Percentiles rank a stretch among this genome's conserved stretches.
Conservation (phyloP, 2,329 filamentous ascomycete species). For the Pseudopithomyces chartarum region DNA sequence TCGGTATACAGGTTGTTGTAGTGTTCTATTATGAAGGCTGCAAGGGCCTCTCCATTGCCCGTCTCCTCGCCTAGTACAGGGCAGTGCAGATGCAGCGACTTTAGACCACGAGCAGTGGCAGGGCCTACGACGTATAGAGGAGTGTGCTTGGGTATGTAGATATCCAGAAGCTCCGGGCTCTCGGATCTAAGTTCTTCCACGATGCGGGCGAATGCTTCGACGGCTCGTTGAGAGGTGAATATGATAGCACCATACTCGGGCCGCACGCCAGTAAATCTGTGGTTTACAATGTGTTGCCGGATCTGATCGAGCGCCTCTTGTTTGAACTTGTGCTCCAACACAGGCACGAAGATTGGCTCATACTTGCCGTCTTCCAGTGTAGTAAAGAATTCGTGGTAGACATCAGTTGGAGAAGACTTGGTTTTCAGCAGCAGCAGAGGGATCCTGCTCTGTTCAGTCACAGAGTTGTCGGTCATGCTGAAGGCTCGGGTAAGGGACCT, state of each 20-base stretch:
- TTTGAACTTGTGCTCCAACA: slow-evolving; percentile 73
- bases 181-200: slow-evolving; percentile 59
- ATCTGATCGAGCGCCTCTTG: slow-evolving; percentile 63
- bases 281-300: slow-evolving; percentile 54
- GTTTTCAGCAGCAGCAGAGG: slow-evolving; percentile 80
- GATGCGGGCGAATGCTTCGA: slow-evolving; percentile 74
- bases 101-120: slow-evolving; percentile 76
- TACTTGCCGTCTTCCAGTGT: slow-evolving; percentile 55
- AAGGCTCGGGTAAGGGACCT: slow-evolving; percentile 5
- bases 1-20: slow-evolving; percentile 59
- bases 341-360: slow-evolving; percentile 73
- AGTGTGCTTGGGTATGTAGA: slow-evolving; percentile 52
- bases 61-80: slow-evolving; percentile 78
- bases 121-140: slow-evolving; percentile 82
- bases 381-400: slow-evolving; percentile 72
- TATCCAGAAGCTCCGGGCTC: slow-evolving; percentile 24
- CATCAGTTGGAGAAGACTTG: slow-evolving; percentile 71
- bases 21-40: slow-evolving; percentile 77
- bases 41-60: slow-evolving; percentile 82
- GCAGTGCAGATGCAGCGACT: slow-evolving; percentile 55
- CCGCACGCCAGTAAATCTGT: slow-evolving; percentile 43
- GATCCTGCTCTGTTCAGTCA: slow-evolving; percentile 20
- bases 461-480: slow-evolving; percentile 29
- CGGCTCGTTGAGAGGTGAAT: slow-evolving; percentile 82
- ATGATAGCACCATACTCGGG: slow-evolving; percentile 74